Conservation (phyloP, 2,329 filamentous ascomycete genomes). For the Cryphonectria parasitica region DNA sequence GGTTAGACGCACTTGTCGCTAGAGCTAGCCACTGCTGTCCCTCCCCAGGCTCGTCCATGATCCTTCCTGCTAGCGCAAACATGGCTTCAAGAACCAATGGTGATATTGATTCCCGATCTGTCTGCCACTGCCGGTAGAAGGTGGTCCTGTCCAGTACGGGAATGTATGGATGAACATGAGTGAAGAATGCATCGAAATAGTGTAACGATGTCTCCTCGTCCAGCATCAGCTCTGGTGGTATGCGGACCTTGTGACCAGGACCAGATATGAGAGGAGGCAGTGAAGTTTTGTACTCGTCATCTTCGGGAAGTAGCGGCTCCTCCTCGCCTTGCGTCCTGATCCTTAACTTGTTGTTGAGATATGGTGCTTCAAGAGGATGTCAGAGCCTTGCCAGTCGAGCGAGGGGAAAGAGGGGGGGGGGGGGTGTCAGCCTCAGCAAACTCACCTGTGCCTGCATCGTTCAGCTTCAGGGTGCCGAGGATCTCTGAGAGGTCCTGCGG, state of each 20-base stretch:
- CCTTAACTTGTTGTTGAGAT: slow-evolving; percentile 68
- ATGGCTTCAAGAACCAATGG: slow-evolving; percentile 87
- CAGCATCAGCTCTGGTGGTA: slow-evolving; percentile 92
- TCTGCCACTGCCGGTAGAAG: slow-evolving; percentile 90
- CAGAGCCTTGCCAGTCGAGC: slow-evolving; percentile 7
- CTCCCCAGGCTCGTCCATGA: slow-evolving; percentile 81
- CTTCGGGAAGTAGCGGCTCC: slow-evolving; percentile 68
- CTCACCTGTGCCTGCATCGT: slow-evolving; percentile 83
- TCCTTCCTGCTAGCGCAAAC: slow-evolving; percentile 83
- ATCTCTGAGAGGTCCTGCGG: slow-evolving; percentile 77
- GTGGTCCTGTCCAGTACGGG: slow-evolving; percentile 82
- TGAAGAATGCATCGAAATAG: slow-evolving; percentile 91
- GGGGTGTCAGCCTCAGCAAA: neutral
- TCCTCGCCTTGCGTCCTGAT: slow-evolving; percentile 53
- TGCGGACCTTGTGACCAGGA: slow-evolving; percentile 78
- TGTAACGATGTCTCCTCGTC: slow-evolving; percentile 78
- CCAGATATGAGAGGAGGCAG: slow-evolving; percentile 70
- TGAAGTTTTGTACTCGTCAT: slow-evolving; percentile 72
- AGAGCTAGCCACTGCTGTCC: slow-evolving; percentile 93
- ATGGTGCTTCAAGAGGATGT: slow-evolving; percentile 65
- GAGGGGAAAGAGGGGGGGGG: neutral
- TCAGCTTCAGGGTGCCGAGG: slow-evolving; percentile 83
- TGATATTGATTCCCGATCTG: slow-evolving; percentile 80
- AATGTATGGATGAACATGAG: slow-evolving; percentile 88
- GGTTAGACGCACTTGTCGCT: slow-evolving; percentile 69